Evolutionary conservation across 305 asterid genomes (phyloP).

Genomic region (Solanum hybrid): DNA sequence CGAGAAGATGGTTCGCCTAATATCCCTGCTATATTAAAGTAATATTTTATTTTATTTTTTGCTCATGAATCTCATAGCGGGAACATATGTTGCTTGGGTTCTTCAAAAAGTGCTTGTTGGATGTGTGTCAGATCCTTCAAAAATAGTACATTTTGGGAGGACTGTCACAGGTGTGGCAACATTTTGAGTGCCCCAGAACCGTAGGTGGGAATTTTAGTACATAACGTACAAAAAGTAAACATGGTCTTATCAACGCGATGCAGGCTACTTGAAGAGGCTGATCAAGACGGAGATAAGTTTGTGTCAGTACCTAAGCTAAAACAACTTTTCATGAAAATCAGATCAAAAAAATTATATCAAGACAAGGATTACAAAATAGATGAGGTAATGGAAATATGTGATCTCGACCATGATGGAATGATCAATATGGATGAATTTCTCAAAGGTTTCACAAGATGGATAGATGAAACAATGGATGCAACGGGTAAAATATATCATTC

Average conservation of each 20-base stretch:
- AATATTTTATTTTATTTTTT: no score
- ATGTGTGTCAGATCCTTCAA: no score
- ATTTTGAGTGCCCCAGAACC: no score
- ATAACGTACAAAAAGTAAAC: neutral
- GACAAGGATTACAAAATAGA: conserved; percentile 22
- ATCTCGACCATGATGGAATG: conserved; percentile 32
- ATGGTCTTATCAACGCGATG: neutral
- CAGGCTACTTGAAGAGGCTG: conserved; percentile 28
- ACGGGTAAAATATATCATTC: conserved; percentile 14
- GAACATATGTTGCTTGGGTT: no score
- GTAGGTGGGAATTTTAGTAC: neutral
- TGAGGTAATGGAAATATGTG: conserved; percentile 44
- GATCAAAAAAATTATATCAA: conserved; percentile 13
- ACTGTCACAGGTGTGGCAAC: no score
- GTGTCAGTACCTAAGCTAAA: conserved; percentile 41
- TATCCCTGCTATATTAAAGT: conserved; percentile 20
- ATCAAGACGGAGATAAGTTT: conserved; percentile 39
- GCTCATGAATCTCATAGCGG: no score
- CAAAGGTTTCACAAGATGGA: conserved; percentile 34
- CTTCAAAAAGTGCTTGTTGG: no score
- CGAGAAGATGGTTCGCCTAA: neutral
- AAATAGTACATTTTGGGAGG: no score
- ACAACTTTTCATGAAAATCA: conserved; percentile 36
- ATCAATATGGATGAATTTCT: conserved; percentile 53
- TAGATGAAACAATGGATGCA: conserved; percentile 50